Evolutionary conservation across 305 asterid genomes (phyloP), one percentile per base, ranked within the genome.

Genomic region (Monarda citriodora): DNA sequence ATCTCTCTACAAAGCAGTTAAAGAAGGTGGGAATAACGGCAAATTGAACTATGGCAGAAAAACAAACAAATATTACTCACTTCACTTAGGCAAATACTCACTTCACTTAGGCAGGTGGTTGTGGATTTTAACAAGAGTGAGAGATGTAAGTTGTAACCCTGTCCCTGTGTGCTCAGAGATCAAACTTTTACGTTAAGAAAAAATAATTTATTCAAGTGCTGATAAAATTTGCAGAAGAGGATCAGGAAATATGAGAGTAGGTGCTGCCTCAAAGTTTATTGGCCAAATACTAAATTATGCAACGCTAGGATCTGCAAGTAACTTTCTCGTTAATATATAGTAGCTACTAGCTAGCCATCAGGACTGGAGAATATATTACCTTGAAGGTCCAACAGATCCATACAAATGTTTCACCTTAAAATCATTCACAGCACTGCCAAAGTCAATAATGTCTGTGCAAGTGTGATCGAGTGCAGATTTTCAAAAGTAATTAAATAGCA

Each of bases 371-470:
- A 74, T 53, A 66, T 41, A 66, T 69, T 91, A 95, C 99, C 99
- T 85, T 46, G 98, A 95, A 77, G 99, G 99, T 49, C 99, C 99
- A 57, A 68, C 65, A 63, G 96, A 81, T 22, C 98, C 98, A 69
- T 91, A 95, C 54, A 95, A 82, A 60, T 88, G 89, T 80, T 88
- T 91, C 81, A 86, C 66, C 5, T 98, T 91, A 78, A 86, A 95
- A 74, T 83, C 97, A 76, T 91, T 89, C 78, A 95, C 79, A 63
- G 97, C 95, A 66, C 99, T 95, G 36, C 98, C 99, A 57, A 95
- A 95, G 91, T 91, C 99, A 73, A 95, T 95, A 69, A 95, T 79
- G 71, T 96, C 98, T 96, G 97, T 95, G 86, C 55, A 69, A 53
- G 49, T 44, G 64, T 26, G n/a, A n/a, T n/a, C n/a, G n/a, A n/a